A percentile compares a stretch with the other conserved stretches of the same genome.
phyloP scores from a whole-genome alignment of 73 alveolate genomes.

The Tetrahymena thermophila region DNA sequence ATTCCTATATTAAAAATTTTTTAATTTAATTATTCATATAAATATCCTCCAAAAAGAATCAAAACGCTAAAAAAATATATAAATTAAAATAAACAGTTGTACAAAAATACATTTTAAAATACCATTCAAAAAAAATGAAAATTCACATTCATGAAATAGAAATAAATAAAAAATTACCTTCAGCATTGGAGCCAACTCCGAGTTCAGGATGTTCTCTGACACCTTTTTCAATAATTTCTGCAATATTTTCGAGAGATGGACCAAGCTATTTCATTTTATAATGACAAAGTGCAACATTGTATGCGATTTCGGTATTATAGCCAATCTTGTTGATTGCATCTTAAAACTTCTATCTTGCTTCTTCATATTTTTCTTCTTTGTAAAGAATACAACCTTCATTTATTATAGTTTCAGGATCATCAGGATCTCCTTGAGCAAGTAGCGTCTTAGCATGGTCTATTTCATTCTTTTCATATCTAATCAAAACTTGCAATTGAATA shows the following conservation, averaged over 20 bases:
- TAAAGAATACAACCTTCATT: constrained; percentile 86
- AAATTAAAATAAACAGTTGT: background rate
- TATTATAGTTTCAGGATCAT: constrained; percentile 74
- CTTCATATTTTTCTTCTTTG: constrained; percentile 90
- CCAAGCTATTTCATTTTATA: constrained; percentile 90
- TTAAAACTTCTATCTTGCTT: constrained; percentile 85
- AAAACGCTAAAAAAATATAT: background rate
- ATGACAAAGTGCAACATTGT: constrained; percentile 97
- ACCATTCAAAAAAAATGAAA: too few species aligned
- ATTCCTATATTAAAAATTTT: background rate
- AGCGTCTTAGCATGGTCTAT: constrained; percentile 79
- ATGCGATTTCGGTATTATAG: constrained; percentile 89
- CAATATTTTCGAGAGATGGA: constrained; percentile 89
- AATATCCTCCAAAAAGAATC: background rate
- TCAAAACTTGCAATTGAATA: constrained; percentile 70
- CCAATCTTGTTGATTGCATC: constrained; percentile 91
- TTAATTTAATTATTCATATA: background rate
- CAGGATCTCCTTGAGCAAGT: constrained; percentile 59
- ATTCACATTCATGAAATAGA: too few species aligned
- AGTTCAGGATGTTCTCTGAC: constrained; percentile 98
- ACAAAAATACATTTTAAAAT: too few species aligned
- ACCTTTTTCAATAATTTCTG: constrained; percentile 97
- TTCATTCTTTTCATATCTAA: constrained; percentile 82
- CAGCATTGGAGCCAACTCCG: constrained; percentile 95
- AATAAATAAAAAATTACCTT: constrained; percentile 41